A percentile compares a stretch with the other conserved stretches of the same genome.
Conservation (phyloP, 495 filamentous ascomycete genomes). For the Podospora pseudocomata region DNA sequence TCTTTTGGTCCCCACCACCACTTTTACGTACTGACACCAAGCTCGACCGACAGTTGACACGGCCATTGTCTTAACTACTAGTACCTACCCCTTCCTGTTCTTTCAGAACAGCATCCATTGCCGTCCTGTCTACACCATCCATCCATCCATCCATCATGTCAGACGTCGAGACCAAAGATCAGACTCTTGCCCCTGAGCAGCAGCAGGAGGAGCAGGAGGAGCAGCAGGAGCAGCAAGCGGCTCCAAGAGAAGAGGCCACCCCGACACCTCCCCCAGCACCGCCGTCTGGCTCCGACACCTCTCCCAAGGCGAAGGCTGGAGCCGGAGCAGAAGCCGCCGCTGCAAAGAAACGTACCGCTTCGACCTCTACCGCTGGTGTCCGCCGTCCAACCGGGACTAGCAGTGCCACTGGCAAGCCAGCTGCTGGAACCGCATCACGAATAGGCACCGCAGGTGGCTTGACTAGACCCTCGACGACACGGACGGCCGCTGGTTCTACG, state of each 20-base stretch:
- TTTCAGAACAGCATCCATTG: neutral
- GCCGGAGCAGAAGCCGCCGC: conserved; percentile 25
- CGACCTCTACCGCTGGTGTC: conserved; percentile 17
- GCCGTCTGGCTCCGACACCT: conserved; percentile 6
- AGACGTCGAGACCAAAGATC: conserved; percentile 42
- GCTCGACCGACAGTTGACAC: neutral
- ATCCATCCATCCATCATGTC: conserved; percentile 46
- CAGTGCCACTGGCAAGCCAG: conserved; percentile 36
- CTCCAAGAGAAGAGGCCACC: conserved; percentile 17
- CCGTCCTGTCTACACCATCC: conserved; percentile 14
- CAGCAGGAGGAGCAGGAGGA: conserved; percentile 20
- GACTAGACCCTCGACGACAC: conserved; percentile 40
- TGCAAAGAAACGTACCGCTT: conserved; percentile 28
- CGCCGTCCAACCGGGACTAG: conserved; percentile 20
- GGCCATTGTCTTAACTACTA: conserved; percentile 4
- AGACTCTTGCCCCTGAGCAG: conserved; percentile 37
- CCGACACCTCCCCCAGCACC: conserved; percentile 16
- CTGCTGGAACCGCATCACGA: conserved; percentile 38
- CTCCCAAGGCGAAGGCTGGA: conserved; percentile 25
- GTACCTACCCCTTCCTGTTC: neutral
- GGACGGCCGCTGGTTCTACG: conserved; percentile 28
- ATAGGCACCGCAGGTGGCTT: conserved; percentile 29
- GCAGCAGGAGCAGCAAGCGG: conserved; percentile 31
- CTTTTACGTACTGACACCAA: neutral
- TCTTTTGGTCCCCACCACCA: conserved; percentile 5